Conservation (phyloP, 83 land plant genomes). For the Thuja plicata region DNA sequence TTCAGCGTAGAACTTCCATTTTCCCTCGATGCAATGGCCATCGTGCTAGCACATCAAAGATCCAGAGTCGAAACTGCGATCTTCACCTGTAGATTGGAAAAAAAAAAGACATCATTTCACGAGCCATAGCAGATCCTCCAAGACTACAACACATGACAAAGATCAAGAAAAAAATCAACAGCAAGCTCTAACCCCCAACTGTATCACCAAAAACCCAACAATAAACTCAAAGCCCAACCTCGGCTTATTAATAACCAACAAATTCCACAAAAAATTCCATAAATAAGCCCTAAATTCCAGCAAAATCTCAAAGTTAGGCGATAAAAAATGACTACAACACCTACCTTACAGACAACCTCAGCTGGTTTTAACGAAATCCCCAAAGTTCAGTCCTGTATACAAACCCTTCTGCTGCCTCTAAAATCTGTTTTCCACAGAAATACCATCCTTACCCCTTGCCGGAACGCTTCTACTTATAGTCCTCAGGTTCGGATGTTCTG, state of each 20-base stretch:
- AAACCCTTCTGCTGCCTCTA: too few relatives aligned
- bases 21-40: conserved; percentile 14
- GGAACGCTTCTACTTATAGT: not conserved
- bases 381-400: too few relatives aligned
- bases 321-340: too few relatives aligned
- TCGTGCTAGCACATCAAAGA: not conserved
- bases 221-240: not conserved
- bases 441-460: not conserved
- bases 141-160: too few relatives aligned
- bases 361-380: not conserved
- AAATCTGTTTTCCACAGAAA: not conserved
- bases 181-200: too few relatives aligned
- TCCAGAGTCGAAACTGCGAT: not conserved
- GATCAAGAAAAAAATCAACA: too few relatives aligned
- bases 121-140: not conserved
- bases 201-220: not conserved
- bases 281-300: not conserved
- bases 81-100: not conserved
- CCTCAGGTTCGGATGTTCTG: not conserved
- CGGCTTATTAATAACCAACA: not conserved
- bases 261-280: not conserved
- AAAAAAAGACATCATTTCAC: not conserved
- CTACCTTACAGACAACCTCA: not conserved
- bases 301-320: too few relatives aligned
- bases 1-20: conserved; percentile 35